A percentile compares a stretch with the other conserved stretches of the same genome.
phyloP scores from a whole-genome alignment of 1,139 yeast species.

The Pichia sp. region DNA sequence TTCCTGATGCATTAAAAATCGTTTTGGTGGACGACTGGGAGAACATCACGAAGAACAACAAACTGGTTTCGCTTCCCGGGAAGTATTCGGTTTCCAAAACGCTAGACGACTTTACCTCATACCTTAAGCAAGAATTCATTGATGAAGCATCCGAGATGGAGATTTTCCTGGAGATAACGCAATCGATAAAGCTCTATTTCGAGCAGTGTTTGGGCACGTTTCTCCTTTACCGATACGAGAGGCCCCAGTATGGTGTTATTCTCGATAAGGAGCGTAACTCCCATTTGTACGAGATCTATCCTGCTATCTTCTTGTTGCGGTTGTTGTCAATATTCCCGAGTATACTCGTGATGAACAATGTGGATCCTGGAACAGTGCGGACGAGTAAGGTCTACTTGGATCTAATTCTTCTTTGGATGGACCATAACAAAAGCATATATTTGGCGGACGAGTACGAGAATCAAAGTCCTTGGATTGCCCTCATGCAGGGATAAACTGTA shows the following conservation, averaged over 20 bases:
- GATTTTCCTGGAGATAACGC: slow-evolving; percentile 60
- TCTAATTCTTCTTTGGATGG: slow-evolving; percentile 47
- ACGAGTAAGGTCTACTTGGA: slow-evolving; percentile 53
- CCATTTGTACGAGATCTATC: slow-evolving; percentile 52
- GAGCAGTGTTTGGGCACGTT: slow-evolving; percentile 69
- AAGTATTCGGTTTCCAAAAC: slow-evolving; percentile 49
- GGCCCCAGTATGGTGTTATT: slow-evolving; percentile 70
- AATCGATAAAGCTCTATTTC: slow-evolving; percentile 74
- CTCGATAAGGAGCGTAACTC: neutral
- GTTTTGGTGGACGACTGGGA: slow-evolving; percentile 93
- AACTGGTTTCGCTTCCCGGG: slow-evolving; percentile 60
- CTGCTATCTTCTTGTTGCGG: slow-evolving; percentile 51
- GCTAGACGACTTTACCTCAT: slow-evolving; percentile 43
- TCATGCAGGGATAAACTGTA: slow-evolving; percentile 17
- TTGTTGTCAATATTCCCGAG: slow-evolving; percentile 77
- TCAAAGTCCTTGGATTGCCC: slow-evolving; percentile 46
- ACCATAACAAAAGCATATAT: slow-evolving; percentile 43
- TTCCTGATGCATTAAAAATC: slow-evolving; percentile 66
- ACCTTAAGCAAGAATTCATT: slow-evolving; percentile 13
- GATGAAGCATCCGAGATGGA: slow-evolving; percentile 42
- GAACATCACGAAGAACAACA: slow-evolving; percentile 72
- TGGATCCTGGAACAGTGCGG: slow-evolving; percentile 74
- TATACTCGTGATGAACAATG: slow-evolving; percentile 66
- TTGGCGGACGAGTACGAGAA: slow-evolving; percentile 47
- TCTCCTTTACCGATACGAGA: slow-evolving; percentile 76